Base-by-base conservation (phyloP, 306 rosid species). In the Purshia tridentata region DNA sequence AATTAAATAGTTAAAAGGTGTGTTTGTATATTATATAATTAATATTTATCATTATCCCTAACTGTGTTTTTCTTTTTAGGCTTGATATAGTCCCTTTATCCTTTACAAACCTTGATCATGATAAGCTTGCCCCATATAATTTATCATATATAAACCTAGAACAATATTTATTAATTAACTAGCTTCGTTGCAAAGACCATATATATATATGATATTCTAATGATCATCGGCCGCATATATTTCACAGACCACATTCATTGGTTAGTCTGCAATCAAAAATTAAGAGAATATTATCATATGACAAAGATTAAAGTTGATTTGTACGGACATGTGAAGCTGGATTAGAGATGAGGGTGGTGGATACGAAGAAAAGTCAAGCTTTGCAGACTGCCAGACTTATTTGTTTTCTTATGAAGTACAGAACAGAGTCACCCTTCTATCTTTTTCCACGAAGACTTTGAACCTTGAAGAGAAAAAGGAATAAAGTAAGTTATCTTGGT, bases 401-500 rank as follows among this genome's bases (percentile, higher is more conserved):
- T 44, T 8, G 9, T 44, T 44, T 44, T 44, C 9, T 6, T 6
- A 6, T 42, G 45, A 7, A 7, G 3, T 8, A 44, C 5, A 64
- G 23, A 18, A 64, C 41, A 18, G 19, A 12, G 42, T 48, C 20
- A 8, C 37, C 50, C 40, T 53, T 47, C 48, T 40, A 40, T 72
- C 57, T 60, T 47, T 58, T 72, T 62, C 56, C 60, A 56, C 11
- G 58, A 54, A 63, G 49, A 47, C 23, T 53, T 53, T 46, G 46
- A 62, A 56, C 9, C 18, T 6, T 3, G 8, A 55, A 19, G 64
- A 6, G 53, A 20, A 67, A 56, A 39, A 50, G 4, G 18, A 5
- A 69, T 53, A 60, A 72, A 60, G 15, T 50, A 49, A 22, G 75
- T 80, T 72, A 72, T 73, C 65, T 62, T 72, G 72, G 46, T 16